phyloP scores from a whole-genome alignment of 495 filamentous ascomycete species.

The Patellaria atrata region DNA sequence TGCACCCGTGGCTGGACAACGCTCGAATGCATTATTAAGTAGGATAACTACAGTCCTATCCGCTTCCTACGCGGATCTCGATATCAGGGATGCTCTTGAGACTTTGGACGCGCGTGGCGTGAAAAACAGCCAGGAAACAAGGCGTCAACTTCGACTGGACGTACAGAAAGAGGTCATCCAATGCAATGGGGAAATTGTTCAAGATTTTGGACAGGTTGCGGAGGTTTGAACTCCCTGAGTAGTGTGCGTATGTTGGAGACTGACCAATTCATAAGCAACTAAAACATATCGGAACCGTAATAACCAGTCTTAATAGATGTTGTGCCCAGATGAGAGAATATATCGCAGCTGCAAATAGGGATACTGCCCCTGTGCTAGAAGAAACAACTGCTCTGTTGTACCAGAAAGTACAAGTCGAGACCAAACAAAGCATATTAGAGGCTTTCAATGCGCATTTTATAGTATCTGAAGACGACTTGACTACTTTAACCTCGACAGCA shows the following conservation, averaged over 20 bases:
- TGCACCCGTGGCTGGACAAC: slow-evolving; percentile 15
- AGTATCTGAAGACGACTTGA: slow-evolving; percentile 62
- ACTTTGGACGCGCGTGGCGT: slow-evolving; percentile 58
- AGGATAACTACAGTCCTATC: slow-evolving; percentile 78
- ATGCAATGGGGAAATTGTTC: slow-evolving; percentile 81
- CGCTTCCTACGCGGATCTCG: slow-evolving; percentile 79
- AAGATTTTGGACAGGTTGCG: slow-evolving; percentile 80
- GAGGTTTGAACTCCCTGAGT: slow-evolving; percentile 41
- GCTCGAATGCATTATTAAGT: slow-evolving; percentile 47
- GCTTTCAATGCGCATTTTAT: slow-evolving; percentile 77
- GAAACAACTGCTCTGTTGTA: slow-evolving; percentile 62
- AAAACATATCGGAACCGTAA: slow-evolving; percentile 64
- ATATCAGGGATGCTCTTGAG: slow-evolving; percentile 73
- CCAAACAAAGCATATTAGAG: slow-evolving; percentile 70
- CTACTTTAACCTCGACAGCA: slow-evolving; percentile 54
- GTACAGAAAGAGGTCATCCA: slow-evolving; percentile 87
- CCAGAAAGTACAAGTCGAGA: slow-evolving; percentile 64
- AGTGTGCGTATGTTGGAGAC: slow-evolving; percentile 2
- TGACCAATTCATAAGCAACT: slow-evolving; percentile 51
- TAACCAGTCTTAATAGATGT: slow-evolving; percentile 62
- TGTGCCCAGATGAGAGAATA: slow-evolving; percentile 71
- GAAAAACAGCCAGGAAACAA: slow-evolving; percentile 62
- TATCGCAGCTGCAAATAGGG: slow-evolving; percentile 55
- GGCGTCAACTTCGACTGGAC: slow-evolving; percentile 67
- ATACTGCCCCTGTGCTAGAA: slow-evolving; percentile 61